Evolutionary conservation across 2,329 filamentous ascomycete genomes (phyloP), one percentile per base, ranked within the genome.

Genomic region (Arthrobotrys sinensis): DNA sequence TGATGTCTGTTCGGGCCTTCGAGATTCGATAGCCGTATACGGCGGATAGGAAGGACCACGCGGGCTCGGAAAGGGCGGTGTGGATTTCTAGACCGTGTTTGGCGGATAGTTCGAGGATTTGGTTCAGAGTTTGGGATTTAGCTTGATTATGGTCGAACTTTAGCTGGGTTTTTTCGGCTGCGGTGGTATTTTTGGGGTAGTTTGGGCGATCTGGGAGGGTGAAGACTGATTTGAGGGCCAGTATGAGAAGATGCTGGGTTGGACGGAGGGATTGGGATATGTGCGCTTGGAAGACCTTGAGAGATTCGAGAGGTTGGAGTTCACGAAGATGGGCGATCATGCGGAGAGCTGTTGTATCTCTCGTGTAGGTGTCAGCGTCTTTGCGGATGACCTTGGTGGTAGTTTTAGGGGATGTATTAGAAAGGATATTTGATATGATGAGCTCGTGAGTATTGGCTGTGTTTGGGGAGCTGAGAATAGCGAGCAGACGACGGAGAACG

Each of bases 401-500:
- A 16, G 24, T 66, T 45, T 63, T 62, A 5, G 73, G 28, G 8
- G 60, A 66, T 40, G 73, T 46, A 24, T 77, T 70, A n/a, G 78
- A 57, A 34, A 80, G 70, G 19, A 75, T 78, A 36, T 80, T 76
- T 21, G 73, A 70, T 28, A 79, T 28, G 5, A 68, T 43, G n/a
- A 57, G 45, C 67, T 81, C 78, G 46, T 78, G 79, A 16, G 62
- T 52, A 2, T 78, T 32, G 21, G 79, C 66, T 53, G 77, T 63
- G 19, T 79, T 64, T 36, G 76, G 75, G 28, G 57, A 24, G 34
- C 46, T 70, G 10, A 80, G 63, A 5, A 57, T 67, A 14, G 67
- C 36, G 19, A 81, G 78, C 45, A 81, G 46, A 1, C 80, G 78
- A 34, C 80, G 77, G 16, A 81, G 73, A 12, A 62, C 38, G 12